These are phyloP conservation scores for Picea abies DNA, from an alignment of 83 land plant species.

Conservation along the genomic window DNA sequence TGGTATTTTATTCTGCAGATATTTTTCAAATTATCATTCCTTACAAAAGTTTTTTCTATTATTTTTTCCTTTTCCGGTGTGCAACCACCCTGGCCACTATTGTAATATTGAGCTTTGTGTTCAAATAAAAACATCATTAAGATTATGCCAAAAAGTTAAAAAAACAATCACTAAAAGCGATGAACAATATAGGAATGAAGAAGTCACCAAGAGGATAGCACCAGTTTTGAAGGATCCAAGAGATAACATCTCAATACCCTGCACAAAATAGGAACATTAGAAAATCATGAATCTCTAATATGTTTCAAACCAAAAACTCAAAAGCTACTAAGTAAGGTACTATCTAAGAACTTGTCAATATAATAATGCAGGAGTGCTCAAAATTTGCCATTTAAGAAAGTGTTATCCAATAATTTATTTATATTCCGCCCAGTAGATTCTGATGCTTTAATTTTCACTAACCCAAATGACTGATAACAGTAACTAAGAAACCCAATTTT, in stretches of 20 bases:
- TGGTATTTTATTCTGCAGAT: neutral
- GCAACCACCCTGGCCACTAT: neutral
- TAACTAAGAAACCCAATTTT: too few species aligned
- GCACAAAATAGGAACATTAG: slow-evolving; percentile 23
- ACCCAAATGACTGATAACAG: too few species aligned
- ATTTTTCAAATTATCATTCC: neutral
- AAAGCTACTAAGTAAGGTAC: neutral
- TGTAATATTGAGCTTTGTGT: neutral
- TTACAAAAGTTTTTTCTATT: neutral
- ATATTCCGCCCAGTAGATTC: too few species aligned
- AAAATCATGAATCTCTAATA: neutral
- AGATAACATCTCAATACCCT: slow-evolving; percentile 99
- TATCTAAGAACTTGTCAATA: neutral
- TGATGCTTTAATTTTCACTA: too few species aligned
- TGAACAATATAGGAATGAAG: neutral
- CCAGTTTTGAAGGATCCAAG: slow-evolving; percentile 98
- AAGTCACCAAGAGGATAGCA: slow-evolving; percentile 90
- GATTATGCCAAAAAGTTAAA: neutral
- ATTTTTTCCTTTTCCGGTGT: neutral
- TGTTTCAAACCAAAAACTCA: neutral
- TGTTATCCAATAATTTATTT: too few species aligned
- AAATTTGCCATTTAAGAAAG: too few species aligned
- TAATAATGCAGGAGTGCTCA: neutral
- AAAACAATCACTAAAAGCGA: neutral
- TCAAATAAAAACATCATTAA: neutral